Evolutionary conservation across 192 early-diverging fungal genomes (phyloP), one percentile per base, ranked within the genome.

Genomic region (Coemansia sp.): DNA sequence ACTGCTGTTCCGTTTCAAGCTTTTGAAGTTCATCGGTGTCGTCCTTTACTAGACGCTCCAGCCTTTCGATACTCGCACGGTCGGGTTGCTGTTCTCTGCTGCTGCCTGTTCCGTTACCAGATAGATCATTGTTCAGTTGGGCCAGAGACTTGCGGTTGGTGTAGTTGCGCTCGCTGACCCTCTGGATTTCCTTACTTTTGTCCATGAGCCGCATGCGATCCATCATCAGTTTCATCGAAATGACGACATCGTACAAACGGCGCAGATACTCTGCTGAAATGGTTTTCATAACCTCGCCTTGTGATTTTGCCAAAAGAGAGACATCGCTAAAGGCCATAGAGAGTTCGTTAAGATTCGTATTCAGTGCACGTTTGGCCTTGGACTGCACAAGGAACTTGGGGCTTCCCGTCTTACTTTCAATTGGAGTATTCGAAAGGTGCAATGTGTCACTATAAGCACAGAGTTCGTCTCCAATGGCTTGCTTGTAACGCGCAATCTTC

Each of bases 201-300:
- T 83, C 81, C 61, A 68, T 65, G 55, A 61, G 69, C 32, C 77
- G 72, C 73, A 83, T 63, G 43, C 81, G 69, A 51, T 83, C 81
- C 76, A 83, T 83, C 76, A 83, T 75, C 51, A 83, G 67, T 52
- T 83, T 83, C 76, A 83, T 78, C 46, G 81, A 74, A 18, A 83
- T 68, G 40, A 83, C 81, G 6, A 76, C 71, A 51, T 83, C 81
- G 59, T 83, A 78, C 22, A 78, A 36, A 42, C 81, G 72, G 12
- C 81, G 81, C 67, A 83, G 69, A 47, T 83, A 71, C 72, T 83
- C 81, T 9, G 81, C 76, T 5, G 81, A 78, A 43, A 83, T 73
- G 48, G 76, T 66, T 64, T 76, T 83, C 40, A 78, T 69, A 37
- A 83, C 81, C 64, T 83, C 81, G 73, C 81, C 81, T 51, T 83